Base-by-base conservation (phyloP, 352 stramenopile species). In the Globisporangium cylindrosporum region DNA sequence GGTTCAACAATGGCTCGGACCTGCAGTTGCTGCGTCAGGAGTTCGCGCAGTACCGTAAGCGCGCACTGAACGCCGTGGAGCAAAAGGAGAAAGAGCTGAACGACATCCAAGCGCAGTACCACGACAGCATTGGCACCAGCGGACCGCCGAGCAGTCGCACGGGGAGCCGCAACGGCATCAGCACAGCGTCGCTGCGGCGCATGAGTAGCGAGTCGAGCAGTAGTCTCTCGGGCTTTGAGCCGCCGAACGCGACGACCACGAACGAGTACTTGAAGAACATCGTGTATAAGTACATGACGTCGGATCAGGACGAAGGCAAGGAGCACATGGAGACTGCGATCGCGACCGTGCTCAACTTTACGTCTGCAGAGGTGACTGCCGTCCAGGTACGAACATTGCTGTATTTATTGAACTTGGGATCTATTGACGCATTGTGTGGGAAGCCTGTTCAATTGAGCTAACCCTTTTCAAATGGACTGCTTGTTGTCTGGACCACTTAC, bases 231-330 rank as follows among this genome's bases (percentile, higher is more conserved):
- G 88, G 86, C 8, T 90, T 95, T 60, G 88, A 95, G 48, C 85
- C 85, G n/a, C 87, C 86, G 9, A 82, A 91, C 43, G 76, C 86
- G 34, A 92, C 79, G 64, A 92, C 86, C 32, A 94, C 83, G 59
- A 94, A 93, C 74, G 88, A 96, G 75, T 96, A 96, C 74, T 69
- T 96, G 69, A 94, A 94, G 75, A 96, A 96, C 71, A 96, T 96
- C 66, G 85, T 96, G 73, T 92, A 91, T 79, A 94, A 94, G 77
- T 96, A 96, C 82, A 94, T 96, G 88, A 89, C 78, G 54, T 90
- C 84, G n/a, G 86, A 92, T 56, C 86, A 92, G 69, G 79, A 85
- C 51, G 88, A 95, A 69, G 84, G 84, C 1, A 92, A 93, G 53
- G 86, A 93, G 67, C 88, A 93, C 77, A 96, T 96, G 86, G 88